phyloP scores from a whole-genome alignment of 169 alveolate genomes.

The Plasmodium reichenowi region DNA sequence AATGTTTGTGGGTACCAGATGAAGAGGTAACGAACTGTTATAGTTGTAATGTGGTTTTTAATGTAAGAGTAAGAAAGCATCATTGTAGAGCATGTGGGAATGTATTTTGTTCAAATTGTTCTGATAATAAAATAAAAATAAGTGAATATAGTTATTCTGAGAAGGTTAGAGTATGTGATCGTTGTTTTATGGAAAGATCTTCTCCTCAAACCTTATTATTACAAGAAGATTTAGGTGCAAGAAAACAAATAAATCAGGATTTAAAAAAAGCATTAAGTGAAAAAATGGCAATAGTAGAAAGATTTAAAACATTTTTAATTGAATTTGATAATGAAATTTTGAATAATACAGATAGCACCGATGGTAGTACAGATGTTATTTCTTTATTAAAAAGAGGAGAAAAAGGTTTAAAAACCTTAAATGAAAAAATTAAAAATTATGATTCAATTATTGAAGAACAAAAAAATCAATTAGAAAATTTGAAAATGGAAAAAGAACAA shows the following conservation, averaged over 20 bases:
- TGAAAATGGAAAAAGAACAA: conserved; percentile 72
- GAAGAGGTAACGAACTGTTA: conserved; percentile 71
- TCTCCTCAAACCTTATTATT: conserved; percentile 84
- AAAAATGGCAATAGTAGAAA: conserved; percentile 82
- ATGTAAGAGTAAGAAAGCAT: conserved; percentile 72
- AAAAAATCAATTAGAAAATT: conserved; percentile 40
- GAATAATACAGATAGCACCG: conserved; percentile 36
- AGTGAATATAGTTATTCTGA: conserved; percentile 68
- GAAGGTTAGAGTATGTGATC: conserved; percentile 79
- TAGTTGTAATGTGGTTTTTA: conserved; percentile 63
- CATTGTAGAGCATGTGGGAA: conserved; percentile 77
- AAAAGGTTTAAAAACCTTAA: conserved; percentile 53
- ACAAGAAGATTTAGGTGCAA: conserved; percentile 87
- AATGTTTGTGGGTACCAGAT: conserved; percentile 72
- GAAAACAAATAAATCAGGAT: conserved; percentile 84
- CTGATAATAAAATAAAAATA: conserved; percentile 61
- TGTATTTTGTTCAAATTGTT: conserved; percentile 76
- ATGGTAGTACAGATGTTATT: conserved; percentile 28
- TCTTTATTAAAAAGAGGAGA: conserved; percentile 60
- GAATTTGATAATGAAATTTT: conserved; percentile 79
- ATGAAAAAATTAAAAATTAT: conserved; percentile 54
- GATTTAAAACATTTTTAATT: conserved; percentile 80
- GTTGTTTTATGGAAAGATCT: conserved; percentile 81
- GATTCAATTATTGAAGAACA: conserved; percentile 65
- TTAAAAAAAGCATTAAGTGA: conserved; percentile 82